phyloP scores from a whole-genome alignment of 805 yeast species.

The Teunomyces barrocoloradensis region DNA sequence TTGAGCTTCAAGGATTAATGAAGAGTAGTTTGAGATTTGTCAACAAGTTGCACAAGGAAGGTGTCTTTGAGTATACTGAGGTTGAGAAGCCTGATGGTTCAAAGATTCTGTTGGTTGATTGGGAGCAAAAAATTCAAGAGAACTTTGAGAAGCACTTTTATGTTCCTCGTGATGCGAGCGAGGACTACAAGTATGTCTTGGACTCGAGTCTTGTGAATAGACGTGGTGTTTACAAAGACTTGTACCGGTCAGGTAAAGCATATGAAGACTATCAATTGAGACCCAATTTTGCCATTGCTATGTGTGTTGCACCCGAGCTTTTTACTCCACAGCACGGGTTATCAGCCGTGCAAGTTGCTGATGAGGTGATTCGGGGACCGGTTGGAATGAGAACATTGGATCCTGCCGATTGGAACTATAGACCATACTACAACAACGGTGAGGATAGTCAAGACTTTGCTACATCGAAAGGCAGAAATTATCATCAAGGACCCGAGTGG shows the following conservation, averaged over 20 bases:
- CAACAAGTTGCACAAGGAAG: conserved; percentile 50
- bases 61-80: conserved; percentile 52
- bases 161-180: conserved; percentile 61
- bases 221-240: conserved; percentile 91
- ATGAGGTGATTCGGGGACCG: conserved; percentile 75
- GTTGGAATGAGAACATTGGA: conserved; percentile 90
- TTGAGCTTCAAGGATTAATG: conserved; percentile 85
- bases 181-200: conserved; percentile 61
- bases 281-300: conserved; percentile 89
- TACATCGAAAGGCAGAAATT: conserved; percentile 91
- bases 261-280: conserved; percentile 93
- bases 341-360: conserved; percentile 70
- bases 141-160: conserved; percentile 81
- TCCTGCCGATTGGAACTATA: conserved; percentile 86
- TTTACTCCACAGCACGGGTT: conserved; percentile 63
- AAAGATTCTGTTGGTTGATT: conserved; percentile 53
- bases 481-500: conserved; percentile 99
- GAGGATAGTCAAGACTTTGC: conserved; percentile 84
- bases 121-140: conserved; percentile 69
- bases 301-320: conserved; percentile 92
- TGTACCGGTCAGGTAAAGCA: conserved; percentile 76
- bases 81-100: conserved; percentile 63
- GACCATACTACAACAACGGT: conserved; percentile 83
- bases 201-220: conserved; percentile 71
- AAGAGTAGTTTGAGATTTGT: conserved; percentile 85